These are phyloP conservation scores for Mycena alexandri DNA, from an alignment of 768 basidiomycete genomes.

Conservation along the genomic window DNA sequence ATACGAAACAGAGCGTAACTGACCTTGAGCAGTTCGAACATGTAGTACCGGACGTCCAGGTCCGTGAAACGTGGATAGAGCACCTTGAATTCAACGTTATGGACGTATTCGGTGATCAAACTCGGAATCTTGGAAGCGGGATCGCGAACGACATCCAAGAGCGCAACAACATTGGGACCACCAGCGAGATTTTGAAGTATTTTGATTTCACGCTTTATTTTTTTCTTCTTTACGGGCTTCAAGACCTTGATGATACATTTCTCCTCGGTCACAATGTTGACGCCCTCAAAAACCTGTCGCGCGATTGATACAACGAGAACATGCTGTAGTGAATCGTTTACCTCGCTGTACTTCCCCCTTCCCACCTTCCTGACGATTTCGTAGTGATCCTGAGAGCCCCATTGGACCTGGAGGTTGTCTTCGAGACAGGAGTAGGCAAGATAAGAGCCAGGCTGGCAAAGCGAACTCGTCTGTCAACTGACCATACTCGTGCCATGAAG, in stretches of 20 bases:
- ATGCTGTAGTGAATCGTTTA: conserved; percentile 45
- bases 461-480: conserved; percentile 42
- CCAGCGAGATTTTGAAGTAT: conserved; percentile 97
- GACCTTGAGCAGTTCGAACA: conserved; percentile 95
- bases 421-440: conserved; percentile 36
- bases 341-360: conserved; percentile 95
- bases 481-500: conserved; percentile 98
- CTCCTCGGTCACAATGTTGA: conserved; percentile 90
- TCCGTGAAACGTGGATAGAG: conserved; percentile 97
- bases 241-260: conserved; percentile 99
- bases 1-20: conserved; percentile 25
- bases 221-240: conserved; percentile 99
- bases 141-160: conserved; percentile 96
- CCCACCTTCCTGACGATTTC: conserved; percentile 98
- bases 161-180: conserved; percentile 93
- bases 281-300: conserved; percentile 88
- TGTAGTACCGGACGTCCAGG: conserved; percentile 96
- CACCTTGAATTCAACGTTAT: conserved; percentile 98
- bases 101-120: conserved; percentile 96
- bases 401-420: conserved; percentile 98
- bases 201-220: conserved; percentile 99
- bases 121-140: conserved; percentile 97
- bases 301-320: conserved; percentile 20
- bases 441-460: conserved; percentile 37
- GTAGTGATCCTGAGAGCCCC: conserved; percentile 97